A percentile compares a stretch with the other conserved stretches of the same genome.
Evolutionary conservation across 2,329 filamentous ascomycete species (phyloP).

Genomic region (Aspergillus aculeatus): DNA sequence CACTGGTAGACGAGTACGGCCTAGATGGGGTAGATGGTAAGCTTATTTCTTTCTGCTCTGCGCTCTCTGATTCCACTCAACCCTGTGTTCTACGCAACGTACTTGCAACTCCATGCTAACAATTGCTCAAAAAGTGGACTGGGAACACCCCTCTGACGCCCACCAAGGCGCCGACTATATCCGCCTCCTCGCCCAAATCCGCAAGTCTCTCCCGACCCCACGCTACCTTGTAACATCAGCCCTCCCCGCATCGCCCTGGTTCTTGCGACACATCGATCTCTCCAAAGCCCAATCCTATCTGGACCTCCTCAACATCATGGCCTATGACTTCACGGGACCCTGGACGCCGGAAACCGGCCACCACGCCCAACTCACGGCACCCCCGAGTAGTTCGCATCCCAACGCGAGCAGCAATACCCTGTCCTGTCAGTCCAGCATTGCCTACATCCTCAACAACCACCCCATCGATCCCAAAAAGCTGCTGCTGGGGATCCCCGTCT

Average conservation of each 20-base stretch:
- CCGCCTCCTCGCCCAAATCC: slow-evolving; percentile 64
- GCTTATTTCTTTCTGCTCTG: slow-evolving; percentile 20
- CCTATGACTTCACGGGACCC: slow-evolving; percentile 74
- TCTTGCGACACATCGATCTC: slow-evolving; percentile 69
- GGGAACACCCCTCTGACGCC: slow-evolving; percentile 70
- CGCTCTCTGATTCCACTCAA: not conserved
- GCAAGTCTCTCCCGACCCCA: slow-evolving; percentile 66
- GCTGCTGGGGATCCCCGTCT: slow-evolving; percentile 71
- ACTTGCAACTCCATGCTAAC: not conserved
- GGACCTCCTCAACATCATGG: slow-evolving; percentile 75
- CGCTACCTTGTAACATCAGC: slow-evolving; percentile 70
- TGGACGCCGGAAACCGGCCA: slow-evolving; percentile 70
- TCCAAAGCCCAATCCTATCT: slow-evolving; percentile 62
- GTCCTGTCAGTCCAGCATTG: slow-evolving; percentile 66
- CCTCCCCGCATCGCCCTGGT: slow-evolving; percentile 65
- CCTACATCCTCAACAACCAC: slow-evolving; percentile 59
- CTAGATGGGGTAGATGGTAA: slow-evolving; percentile 76
- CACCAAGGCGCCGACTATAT: slow-evolving; percentile 70
- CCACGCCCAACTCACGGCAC: slow-evolving; percentile 71
- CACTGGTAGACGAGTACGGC: slow-evolving; percentile 67
- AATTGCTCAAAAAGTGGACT: slow-evolving; percentile 60
- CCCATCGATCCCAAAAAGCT: slow-evolving; percentile 71
- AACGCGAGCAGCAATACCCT: slow-evolving; percentile 28
- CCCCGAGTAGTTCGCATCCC: slow-evolving; percentile 36
- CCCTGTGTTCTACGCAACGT: no score